Percentiles rank a stretch among this genome's conserved stretches.
Conservation (phyloP, 2,329 filamentous ascomycete species). For the Penicillium sp. region DNA sequence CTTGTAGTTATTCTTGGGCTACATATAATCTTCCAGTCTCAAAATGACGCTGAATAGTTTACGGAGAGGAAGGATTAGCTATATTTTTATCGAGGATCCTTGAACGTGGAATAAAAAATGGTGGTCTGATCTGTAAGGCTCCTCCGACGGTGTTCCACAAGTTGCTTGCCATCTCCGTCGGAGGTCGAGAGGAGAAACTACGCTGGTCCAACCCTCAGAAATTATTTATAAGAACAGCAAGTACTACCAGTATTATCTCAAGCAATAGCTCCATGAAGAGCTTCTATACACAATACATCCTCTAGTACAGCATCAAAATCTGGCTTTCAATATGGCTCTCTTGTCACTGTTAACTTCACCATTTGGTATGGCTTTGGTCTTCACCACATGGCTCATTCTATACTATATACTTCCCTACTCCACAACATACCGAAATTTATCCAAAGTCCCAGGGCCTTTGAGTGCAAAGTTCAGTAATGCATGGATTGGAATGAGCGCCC, state of each 20-base stretch:
- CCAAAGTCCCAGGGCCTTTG: slow-evolving; percentile 21
- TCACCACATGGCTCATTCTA: slow-evolving; percentile 14
- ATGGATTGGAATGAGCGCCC: slow-evolving; percentile 23
- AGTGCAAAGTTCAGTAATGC: slow-evolving; percentile 26
- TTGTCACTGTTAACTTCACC: slow-evolving; percentile 17
- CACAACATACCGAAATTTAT: slow-evolving; percentile 15
- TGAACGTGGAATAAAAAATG: too few relatives aligned
- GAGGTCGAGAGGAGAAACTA: neutral
- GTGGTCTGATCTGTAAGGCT: neutral
- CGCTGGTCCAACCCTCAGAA: neutral
- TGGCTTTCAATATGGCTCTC: slow-evolving; percentile 12
- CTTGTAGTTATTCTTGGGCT: too few relatives aligned
- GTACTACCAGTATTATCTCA: too few relatives aligned
- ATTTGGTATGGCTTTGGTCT: slow-evolving; percentile 5
- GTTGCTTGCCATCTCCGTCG: neutral
- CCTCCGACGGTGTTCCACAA: neutral
- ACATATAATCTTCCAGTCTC: too few relatives aligned
- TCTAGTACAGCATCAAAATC: too few relatives aligned
- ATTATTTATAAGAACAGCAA: neutral
- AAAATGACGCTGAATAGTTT: too few relatives aligned
- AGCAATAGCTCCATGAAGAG: too few relatives aligned
- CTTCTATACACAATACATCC: too few relatives aligned
- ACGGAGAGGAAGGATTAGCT: neutral
- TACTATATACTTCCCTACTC: slow-evolving; percentile 26
- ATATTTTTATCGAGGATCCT: too few relatives aligned